Conservation (phyloP, 257 asterid species). For the Thymus quinquecostatus region DNA sequence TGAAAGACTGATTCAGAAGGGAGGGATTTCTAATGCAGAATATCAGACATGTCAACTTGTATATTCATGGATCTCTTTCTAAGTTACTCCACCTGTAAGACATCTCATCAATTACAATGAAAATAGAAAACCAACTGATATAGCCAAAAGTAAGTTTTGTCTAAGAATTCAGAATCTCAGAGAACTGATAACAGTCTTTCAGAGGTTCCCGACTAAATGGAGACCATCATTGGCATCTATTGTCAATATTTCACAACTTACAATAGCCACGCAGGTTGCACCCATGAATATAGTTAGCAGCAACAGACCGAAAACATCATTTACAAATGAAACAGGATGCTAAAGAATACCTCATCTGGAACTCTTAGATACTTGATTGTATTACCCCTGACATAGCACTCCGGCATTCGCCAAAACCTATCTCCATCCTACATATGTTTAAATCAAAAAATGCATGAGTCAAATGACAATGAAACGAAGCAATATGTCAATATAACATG, state of each 20-base stretch:
- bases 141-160: not conserved
- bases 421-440: constrained; percentile 80
- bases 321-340: not conserved
- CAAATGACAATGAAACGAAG: not conserved
- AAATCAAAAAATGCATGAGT: constrained; percentile 16
- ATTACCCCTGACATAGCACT: constrained; percentile 82
- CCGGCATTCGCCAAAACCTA: constrained; percentile 98
- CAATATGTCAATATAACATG: not conserved
- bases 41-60: not conserved
- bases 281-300: not conserved
- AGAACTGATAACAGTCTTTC: constrained; percentile 4
- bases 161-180: not conserved
- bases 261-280: constrained; percentile 10
- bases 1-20: not conserved
- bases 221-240: constrained; percentile 7
- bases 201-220: not conserved
- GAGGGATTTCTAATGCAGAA: not conserved
- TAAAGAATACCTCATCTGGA: constrained; percentile 81
- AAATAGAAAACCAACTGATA: not conserved
- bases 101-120: constrained; percentile 17
- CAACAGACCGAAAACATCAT: constrained; percentile 3
- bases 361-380: constrained; percentile 82
- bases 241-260: not conserved
- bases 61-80: not conserved
- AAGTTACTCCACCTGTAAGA: not conserved